phyloP scores from a whole-genome alignment of 2,329 filamentous ascomycete genomes.

The Colletotrichum truncatum region DNA sequence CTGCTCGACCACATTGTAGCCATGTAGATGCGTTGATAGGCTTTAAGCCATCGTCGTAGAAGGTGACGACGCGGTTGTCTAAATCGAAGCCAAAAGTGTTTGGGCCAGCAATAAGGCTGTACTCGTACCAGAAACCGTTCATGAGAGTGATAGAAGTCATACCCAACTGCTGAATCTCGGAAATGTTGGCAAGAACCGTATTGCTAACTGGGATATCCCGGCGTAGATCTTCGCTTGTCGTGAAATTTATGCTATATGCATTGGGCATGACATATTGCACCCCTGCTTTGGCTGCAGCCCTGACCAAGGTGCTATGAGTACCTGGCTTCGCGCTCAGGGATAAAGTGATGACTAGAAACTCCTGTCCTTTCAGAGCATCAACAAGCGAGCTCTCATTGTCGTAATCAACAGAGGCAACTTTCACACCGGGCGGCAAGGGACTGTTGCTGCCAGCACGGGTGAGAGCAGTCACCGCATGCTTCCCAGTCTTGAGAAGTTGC shows the following conservation, averaged over 20 bases:
- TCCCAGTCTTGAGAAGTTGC: conserved; percentile 56
- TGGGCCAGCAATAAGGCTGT: conserved; percentile 47
- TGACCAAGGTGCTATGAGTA: conserved; percentile 53
- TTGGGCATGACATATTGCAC: conserved; percentile 64
- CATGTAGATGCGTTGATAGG: conserved; percentile 68
- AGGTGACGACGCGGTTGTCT: conserved; percentile 46
- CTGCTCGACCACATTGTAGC: conserved; percentile 59
- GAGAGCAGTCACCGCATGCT: conserved; percentile 61
- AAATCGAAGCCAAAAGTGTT: conserved; percentile 60
- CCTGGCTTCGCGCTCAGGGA: conserved; percentile 44
- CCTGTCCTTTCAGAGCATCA: conserved; percentile 58
- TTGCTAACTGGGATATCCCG: conserved; percentile 44
- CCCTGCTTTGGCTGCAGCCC: conserved; percentile 58
- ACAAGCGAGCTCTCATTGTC: conserved; percentile 51
- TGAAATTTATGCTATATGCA: conserved; percentile 40
- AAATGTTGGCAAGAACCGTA: conserved; percentile 37
- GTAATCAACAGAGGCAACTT: conserved; percentile 52
- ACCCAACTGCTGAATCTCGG: not conserved
- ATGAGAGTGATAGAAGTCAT: conserved; percentile 41
- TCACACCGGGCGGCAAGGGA: conserved; percentile 53
- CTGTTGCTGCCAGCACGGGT: conserved; percentile 53
- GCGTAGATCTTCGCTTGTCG: conserved; percentile 19
- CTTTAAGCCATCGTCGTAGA: conserved; percentile 65
- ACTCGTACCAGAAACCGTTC: conserved; percentile 64
- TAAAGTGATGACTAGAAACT: conserved; percentile 62